Percentiles rank a stretch among this genome's conserved stretches.
phyloP scores from a whole-genome alignment of 2,329 filamentous ascomycete genomes.

The Zasmidium cellare region DNA sequence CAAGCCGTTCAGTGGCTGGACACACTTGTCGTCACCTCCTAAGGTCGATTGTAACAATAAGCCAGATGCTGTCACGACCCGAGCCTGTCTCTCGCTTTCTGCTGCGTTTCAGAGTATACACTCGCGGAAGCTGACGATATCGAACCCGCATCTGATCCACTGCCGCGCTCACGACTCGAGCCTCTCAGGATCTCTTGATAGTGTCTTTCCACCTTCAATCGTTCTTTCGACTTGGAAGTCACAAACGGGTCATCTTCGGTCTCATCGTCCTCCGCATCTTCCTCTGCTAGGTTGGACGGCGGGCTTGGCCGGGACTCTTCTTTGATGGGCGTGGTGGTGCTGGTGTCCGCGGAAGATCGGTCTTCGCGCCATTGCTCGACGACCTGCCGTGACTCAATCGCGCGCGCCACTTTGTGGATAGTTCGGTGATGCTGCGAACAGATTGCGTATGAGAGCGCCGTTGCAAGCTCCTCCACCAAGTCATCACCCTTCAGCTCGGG shows the following conservation, averaged over 20 bases:
- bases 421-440: constrained; percentile 13
- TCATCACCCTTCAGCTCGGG: constrained; percentile 8
- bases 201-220: constrained; percentile 4
- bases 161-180: neutral
- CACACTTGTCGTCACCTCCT: too few species aligned
- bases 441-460: constrained; percentile 11
- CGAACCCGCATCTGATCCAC: constrained; percentile 2
- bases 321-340: neutral
- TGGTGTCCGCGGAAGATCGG: neutral
- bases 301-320: neutral
- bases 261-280: neutral
- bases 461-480: constrained; percentile 9
- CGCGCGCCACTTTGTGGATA: constrained; percentile 13
- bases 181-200: constrained; percentile 1
- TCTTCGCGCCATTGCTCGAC: constrained; percentile 11
- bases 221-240: neutral
- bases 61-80: neutral
- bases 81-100: neutral
- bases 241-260: neutral
- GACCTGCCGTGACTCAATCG: constrained; percentile 6
- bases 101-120: neutral
- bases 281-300: neutral
- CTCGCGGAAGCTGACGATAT: neutral
- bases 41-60: too few species aligned
- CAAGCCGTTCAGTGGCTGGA: too few species aligned